phyloP scores from a whole-genome alignment of 192 early-diverging fungal species.

The Dissophora ornata region DNA sequence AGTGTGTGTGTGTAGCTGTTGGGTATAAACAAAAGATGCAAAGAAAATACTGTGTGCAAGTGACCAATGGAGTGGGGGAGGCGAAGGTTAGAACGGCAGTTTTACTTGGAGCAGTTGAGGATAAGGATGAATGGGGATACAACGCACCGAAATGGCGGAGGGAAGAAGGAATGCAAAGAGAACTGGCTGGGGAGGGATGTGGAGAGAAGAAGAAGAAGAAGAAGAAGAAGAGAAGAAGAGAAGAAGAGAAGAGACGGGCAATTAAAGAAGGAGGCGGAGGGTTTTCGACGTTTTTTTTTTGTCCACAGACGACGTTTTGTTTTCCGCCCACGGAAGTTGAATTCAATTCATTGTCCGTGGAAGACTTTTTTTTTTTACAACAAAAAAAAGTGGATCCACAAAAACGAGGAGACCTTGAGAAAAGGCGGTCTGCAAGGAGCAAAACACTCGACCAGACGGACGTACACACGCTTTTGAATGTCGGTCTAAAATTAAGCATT shows the following conservation, averaged over 20 bases:
- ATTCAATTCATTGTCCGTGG: constrained; percentile 21
- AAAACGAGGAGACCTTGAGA: too few species aligned
- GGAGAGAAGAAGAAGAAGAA: not conserved
- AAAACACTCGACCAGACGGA: not conserved
- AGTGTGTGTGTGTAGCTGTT: not conserved
- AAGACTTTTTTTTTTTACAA: too few species aligned
- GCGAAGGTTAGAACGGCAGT: constrained; percentile 1
- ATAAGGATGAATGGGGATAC: constrained; percentile 21
- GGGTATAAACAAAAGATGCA: not conserved
- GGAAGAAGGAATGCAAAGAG: not conserved
- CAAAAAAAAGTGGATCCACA: constrained; percentile 7
- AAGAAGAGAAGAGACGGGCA: not conserved
- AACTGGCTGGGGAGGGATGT: not conserved
- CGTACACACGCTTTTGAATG: not conserved
- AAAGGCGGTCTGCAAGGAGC: too few species aligned
- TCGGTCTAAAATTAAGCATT: not conserved
- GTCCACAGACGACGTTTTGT: not conserved
- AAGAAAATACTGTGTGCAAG: not conserved
- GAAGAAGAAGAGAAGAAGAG: not conserved
- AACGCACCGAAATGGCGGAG: not conserved
- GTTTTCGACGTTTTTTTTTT: not conserved
- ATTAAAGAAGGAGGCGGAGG: too few species aligned
- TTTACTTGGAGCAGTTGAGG: too few species aligned
- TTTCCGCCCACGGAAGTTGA: constrained; percentile 37
- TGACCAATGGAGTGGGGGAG: not conserved